Conservation (phyloP, 2,329 filamentous ascomycete species). For the Cytospora schulzeri region DNA sequence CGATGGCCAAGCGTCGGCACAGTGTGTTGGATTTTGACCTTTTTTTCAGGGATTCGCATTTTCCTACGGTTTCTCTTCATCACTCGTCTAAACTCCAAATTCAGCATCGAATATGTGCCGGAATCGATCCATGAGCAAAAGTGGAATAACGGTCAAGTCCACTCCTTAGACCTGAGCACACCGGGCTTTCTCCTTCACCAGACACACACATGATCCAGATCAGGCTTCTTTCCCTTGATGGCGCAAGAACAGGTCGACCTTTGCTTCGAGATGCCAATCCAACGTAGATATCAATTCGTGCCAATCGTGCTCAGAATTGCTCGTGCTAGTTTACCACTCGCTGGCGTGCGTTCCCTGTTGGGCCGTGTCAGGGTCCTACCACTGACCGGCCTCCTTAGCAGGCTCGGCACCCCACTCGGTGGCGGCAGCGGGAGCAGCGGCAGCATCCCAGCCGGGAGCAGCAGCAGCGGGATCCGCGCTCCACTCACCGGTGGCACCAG, state of each 20-base stretch:
- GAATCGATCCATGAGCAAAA: constrained; percentile 29
- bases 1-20: not conserved
- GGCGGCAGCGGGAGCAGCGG: constrained; percentile 48
- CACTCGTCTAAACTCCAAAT: constrained; percentile 16
- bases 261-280: constrained; percentile 33
- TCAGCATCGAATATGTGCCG: not conserved
- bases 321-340: constrained; percentile 14
- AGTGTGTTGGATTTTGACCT: not conserved
- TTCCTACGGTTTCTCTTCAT: constrained; percentile 16
- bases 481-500: constrained; percentile 58
- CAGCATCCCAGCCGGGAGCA: constrained; percentile 49
- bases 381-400: constrained; percentile 53
- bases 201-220: constrained; percentile 41
- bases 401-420: constrained; percentile 56
- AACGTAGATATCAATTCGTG: constrained; percentile 31
- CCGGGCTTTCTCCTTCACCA: constrained; percentile 94
- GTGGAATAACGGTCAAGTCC: constrained; percentile 87
- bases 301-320: constrained; percentile 33
- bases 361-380: constrained; percentile 30
- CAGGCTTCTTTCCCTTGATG: constrained; percentile 99
- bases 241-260: constrained; percentile 69
- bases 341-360: constrained; percentile 18
- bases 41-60: constrained; percentile 20
- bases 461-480: constrained; percentile 62
- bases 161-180: constrained; percentile 72